These are phyloP conservation scores for Kalmusia sp. DNA, from an alignment of 2,329 filamentous ascomycete species.

Conservation along the genomic window DNA sequence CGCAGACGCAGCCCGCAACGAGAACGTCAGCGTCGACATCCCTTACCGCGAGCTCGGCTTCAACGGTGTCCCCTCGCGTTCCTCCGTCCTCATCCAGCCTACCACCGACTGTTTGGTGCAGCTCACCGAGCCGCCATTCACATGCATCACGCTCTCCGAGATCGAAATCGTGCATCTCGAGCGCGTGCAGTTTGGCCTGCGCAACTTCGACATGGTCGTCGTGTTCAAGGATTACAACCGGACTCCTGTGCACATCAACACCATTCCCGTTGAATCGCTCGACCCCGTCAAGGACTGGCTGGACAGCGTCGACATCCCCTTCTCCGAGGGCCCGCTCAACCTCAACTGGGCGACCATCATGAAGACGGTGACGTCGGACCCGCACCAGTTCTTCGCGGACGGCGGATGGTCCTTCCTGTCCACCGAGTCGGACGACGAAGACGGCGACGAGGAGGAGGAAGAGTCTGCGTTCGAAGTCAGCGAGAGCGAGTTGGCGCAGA, in stretches of 20 bases:
- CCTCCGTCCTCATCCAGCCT: slow-evolving; percentile 93
- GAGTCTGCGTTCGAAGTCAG: slow-evolving; percentile 92
- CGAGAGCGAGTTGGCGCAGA: slow-evolving; percentile 77
- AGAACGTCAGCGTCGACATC: slow-evolving; percentile 92
- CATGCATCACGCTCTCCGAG: slow-evolving; percentile 93
- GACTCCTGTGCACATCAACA: slow-evolving; percentile 94
- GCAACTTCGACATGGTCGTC: slow-evolving; percentile 98
- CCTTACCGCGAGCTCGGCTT: slow-evolving; percentile 96
- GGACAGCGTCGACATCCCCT: slow-evolving; percentile 93
- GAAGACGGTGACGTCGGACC: slow-evolving; percentile 96
- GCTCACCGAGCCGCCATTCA: slow-evolving; percentile 94
- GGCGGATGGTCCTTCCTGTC: slow-evolving; percentile 95
- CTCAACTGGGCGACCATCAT: slow-evolving; percentile 99
- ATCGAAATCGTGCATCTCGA: slow-evolving; percentile 97
- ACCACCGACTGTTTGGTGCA: slow-evolving; percentile 97
- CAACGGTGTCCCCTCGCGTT: slow-evolving; percentile 93
- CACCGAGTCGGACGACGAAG: slow-evolving; percentile 86
- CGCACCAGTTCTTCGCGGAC: slow-evolving; percentile 92
- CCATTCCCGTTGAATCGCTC: slow-evolving; percentile 92
- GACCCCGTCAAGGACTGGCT: slow-evolving; percentile 98
- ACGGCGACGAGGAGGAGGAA: slow-evolving; percentile 76
- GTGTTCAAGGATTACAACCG: slow-evolving; percentile 97
- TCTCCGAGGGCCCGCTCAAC: slow-evolving; percentile 92
- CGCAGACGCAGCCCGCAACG: slow-evolving; percentile 89
- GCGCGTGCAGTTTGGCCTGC: slow-evolving; percentile 92